Evolutionary conservation across 2,329 filamentous ascomycete genomes (phyloP), one percentile per base, ranked within the genome.

Genomic region (Xylariaceae sp.): DNA sequence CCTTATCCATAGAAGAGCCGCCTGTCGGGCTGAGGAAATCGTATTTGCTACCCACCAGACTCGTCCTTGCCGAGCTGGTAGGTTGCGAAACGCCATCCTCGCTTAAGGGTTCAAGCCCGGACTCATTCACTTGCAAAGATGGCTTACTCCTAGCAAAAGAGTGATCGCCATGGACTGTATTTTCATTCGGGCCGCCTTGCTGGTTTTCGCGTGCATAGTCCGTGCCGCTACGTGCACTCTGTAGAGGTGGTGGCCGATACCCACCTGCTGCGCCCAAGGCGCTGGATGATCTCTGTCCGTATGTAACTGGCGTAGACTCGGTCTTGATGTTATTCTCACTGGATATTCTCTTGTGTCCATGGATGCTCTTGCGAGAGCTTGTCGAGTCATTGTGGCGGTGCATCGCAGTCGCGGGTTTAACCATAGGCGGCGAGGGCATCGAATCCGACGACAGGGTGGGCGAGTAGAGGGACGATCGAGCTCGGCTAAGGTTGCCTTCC

Each of bases 401-500:
- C 65, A 73, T 62, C 59, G 74, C 70, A 41, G 76, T 69, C 56
- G 74, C 52, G 60, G 79, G 69, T 44, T 78, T 73, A 32, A 75
- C 71, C 7, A 79, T 74, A 0, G 77, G 74, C 3, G 81, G 84
- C 51, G 78, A 83, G 14, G 82, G 79, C 1, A 80, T 82, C 18
- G 81, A 84, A 2, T 66, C 64, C 14, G 61, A 64, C 3, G 71
- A 73, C 12, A 73, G 69, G 40, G 74, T 70, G 61, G 73, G 75
- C 67, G 78, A 75, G 44, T 83, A 79, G 20, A 91, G 78, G 9
- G 88, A 88, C 61, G 83, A 86, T 65, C 91, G 85, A 26, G 91
- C 93, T 58, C 91, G 88, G 54, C 83, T 88, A 19, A 97, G 79
- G 65, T 97, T 97, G 40, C 89, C 91, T 74, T 97, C 93, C 92